Conservation (phyloP, 176 grass and related monocot species). For the Alopecurus myosuroides region DNA sequence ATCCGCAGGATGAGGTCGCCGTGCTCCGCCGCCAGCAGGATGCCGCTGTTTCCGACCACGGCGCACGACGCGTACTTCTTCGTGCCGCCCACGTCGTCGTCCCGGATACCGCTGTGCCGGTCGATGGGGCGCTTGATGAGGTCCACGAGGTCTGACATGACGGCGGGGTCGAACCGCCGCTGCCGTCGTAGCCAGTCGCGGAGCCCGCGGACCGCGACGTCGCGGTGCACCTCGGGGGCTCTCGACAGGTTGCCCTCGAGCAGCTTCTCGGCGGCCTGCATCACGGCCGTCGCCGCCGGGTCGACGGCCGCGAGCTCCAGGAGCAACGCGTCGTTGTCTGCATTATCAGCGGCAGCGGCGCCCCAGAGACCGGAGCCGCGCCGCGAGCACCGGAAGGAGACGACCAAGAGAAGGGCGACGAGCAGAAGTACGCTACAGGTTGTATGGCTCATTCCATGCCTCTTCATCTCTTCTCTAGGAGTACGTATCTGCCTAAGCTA, state of each 20-base stretch:
- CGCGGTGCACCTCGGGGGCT: conserved; percentile 7
- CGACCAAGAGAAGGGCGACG: conserved; percentile 21
- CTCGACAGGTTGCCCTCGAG: conserved; percentile 20
- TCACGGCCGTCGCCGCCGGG: conserved; percentile 31
- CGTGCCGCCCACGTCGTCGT: not conserved
- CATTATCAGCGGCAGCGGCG: not conserved
- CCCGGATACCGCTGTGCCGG: not conserved
- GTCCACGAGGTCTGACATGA: conserved; percentile 66
- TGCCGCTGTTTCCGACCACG: conserved; percentile 76
- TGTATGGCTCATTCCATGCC: conserved; percentile 15
- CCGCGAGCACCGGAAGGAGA: conserved; percentile 34
- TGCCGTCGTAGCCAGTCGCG: conserved; percentile 43
- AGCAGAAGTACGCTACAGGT: conserved; percentile 10
- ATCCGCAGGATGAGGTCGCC: conserved; percentile 71
- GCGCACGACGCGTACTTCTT: conserved; percentile 46
- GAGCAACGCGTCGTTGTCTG: conserved; percentile 21
- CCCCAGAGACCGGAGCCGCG: not conserved
- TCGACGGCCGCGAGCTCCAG: conserved; percentile 44
- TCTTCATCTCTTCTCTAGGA: conserved; percentile 49
- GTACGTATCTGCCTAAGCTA: not conserved
- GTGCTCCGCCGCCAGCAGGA: conserved; percentile 49
- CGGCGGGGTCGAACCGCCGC: conserved; percentile 44
- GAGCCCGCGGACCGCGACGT: conserved; percentile 23
- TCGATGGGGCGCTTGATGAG: conserved; percentile 77
- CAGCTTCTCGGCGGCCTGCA: conserved; percentile 20